These are phyloP conservation scores for Pterulicium gracile DNA, from an alignment of 1,284 basidiomycete species.

Conservation along the genomic window DNA sequence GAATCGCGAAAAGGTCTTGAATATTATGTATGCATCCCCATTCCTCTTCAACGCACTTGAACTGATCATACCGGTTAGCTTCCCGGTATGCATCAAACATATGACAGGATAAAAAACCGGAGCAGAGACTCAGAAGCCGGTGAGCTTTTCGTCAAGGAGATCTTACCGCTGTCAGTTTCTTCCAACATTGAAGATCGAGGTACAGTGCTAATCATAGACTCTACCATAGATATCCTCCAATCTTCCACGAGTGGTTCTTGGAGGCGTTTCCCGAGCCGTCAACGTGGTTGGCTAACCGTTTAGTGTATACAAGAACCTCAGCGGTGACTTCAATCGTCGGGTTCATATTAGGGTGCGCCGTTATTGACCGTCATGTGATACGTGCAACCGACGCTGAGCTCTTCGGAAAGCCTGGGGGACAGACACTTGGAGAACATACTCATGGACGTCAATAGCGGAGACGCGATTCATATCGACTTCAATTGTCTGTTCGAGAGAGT, in stretches of 20 bases:
- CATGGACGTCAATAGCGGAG: conserved; percentile 82
- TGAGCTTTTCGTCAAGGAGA: conserved; percentile 46
- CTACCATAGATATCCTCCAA: conserved; percentile 60
- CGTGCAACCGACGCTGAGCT: conserved; percentile 1
- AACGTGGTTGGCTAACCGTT: conserved; percentile 85
- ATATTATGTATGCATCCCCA: conserved; percentile 42
- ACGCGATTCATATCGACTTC: conserved; percentile 95
- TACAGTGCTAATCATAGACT: not conserved
- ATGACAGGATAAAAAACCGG: conserved; percentile 43
- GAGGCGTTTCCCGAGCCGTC: conserved; percentile 95
- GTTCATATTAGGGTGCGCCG: conserved; percentile 84
- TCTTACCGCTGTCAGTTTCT: conserved; percentile 47
- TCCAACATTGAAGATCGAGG: not conserved
- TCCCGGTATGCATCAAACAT: conserved; percentile 40
- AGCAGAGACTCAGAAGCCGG: conserved; percentile 29
- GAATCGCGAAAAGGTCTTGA: conserved; percentile 41
- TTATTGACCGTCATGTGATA: conserved; percentile 1
- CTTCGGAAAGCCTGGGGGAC: conserved; percentile 73
- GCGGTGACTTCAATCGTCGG: conserved; percentile 99
- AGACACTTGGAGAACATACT: conserved; percentile 97
- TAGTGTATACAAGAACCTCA: conserved; percentile 81
- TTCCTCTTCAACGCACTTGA: conserved; percentile 7
- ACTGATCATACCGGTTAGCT: conserved; percentile 14
- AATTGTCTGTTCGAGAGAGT: conserved; percentile 98
- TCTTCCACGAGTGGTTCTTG: conserved; percentile 98